phyloP scores from a whole-genome alignment of 305 asterid genomes.

The Rubia tinctorum region DNA sequence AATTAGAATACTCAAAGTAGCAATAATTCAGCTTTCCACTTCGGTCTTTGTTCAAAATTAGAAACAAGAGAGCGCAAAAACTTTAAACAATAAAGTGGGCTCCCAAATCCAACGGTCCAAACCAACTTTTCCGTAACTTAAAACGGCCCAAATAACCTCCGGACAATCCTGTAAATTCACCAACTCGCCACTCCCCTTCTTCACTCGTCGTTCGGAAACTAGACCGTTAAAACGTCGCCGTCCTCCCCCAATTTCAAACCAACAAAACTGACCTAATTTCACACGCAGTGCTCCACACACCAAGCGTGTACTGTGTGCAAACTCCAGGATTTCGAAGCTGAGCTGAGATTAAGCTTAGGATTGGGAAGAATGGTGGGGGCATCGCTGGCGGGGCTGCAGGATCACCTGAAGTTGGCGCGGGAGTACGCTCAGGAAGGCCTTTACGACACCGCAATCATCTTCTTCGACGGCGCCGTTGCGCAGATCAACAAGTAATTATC shows the following conservation, averaged over 20 bases:
- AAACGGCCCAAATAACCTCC: background rate
- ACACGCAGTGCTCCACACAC: conserved; percentile 6
- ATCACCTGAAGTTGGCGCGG: conserved; percentile 88
- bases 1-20: background rate
- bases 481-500: conserved; percentile 82
- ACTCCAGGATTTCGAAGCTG: background rate
- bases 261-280: background rate
- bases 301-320: background rate
- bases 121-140: conserved; percentile 3
- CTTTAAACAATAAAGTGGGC: conserved; percentile 1
- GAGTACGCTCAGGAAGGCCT: conserved; percentile 93
- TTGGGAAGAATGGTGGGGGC: conserved; percentile 54
- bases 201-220: background rate
- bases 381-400: conserved; percentile 75
- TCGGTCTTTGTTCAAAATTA: background rate
- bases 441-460: conserved; percentile 84
- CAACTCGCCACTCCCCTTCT: background rate
- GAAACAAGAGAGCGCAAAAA: background rate
- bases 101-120: conserved; percentile 9
- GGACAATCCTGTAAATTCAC: conserved; percentile 9
- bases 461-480: conserved; percentile 97
- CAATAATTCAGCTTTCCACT: background rate
- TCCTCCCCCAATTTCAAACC: conserved; percentile 16
- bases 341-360: background rate
- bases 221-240: conserved; percentile 31